Percentiles rank a stretch among this genome's conserved stretches.
Evolutionary conservation across 202 grass and related monocot genomes (phyloP).

Genomic region (Brachypodium distachyon): DNA sequence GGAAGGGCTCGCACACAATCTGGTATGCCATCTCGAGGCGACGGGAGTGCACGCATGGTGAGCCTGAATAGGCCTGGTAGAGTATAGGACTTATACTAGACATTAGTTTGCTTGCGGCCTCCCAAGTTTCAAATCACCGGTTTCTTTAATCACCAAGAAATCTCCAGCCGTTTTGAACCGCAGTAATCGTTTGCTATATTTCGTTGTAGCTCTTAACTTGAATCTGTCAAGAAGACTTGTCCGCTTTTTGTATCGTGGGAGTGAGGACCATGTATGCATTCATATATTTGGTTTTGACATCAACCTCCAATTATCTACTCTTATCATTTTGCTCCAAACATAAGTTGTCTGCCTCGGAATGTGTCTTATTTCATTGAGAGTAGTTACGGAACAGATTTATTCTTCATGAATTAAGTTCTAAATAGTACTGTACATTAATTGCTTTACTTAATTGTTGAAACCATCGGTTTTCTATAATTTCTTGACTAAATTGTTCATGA

Average conservation of each 20-base stretch:
- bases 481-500: no score
- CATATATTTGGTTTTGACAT: slow-evolving; percentile 18
- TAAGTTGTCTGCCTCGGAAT: neutral
- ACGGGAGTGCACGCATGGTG: slow-evolving; percentile 65
- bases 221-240: neutral
- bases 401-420: no score
- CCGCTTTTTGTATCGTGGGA: neutral
- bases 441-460: no score
- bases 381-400: neutral
- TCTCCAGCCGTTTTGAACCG: neutral
- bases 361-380: neutral
- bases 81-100: slow-evolving; percentile 28
- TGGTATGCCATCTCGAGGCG: slow-evolving; percentile 32
- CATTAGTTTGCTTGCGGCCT: neutral
- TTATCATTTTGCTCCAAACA: neutral
- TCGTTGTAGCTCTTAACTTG: neutral
- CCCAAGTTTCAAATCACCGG: slow-evolving; percentile 2
- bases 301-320: neutral
- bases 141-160: neutral
- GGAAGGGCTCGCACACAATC: slow-evolving; percentile 27
- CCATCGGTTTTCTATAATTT: no score
- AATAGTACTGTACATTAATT: no score
- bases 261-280: slow-evolving; percentile 13
- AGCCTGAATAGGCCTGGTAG: slow-evolving; percentile 65
- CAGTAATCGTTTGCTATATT: neutral